These are phyloP conservation scores for Ophiostoma novo-ulmi DNA, from an alignment of 2,329 filamentous ascomycete genomes.

Conservation along the genomic window DNA sequence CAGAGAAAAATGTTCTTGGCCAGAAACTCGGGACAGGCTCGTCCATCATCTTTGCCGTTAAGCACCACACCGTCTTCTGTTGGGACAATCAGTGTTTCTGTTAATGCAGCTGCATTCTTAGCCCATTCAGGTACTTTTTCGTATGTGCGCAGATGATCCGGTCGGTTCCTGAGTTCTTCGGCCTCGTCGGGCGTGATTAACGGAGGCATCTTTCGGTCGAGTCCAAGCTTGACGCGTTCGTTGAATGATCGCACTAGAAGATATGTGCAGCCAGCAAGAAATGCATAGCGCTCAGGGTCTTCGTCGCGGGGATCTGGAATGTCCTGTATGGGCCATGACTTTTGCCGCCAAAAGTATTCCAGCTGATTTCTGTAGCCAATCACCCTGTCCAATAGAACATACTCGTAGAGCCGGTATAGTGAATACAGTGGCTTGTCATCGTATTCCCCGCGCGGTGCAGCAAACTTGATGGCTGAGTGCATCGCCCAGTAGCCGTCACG, in stretches of 20 bases:
- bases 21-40: conserved; percentile 17
- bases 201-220: conserved; percentile 4
- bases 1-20: conserved; percentile 19
- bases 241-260: conserved; percentile 21
- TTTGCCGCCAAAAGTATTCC: conserved; percentile 20
- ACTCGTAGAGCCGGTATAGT: conserved; percentile 22
- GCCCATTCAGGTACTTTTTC: conserved; percentile 16
- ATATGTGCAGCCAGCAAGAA: conserved; percentile 21
- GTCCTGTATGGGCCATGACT: conserved; percentile 17
- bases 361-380: conserved; percentile 16
- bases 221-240: conserved; percentile 19
- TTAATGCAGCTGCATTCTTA: background rate
- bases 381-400: conserved; percentile 19
- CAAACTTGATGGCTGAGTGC: conserved; percentile 11
- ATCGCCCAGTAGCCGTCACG: background rate
- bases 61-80: conserved; percentile 17
- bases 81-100: conserved; percentile 16
- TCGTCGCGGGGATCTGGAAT: conserved; percentile 22
- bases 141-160: conserved; percentile 18
- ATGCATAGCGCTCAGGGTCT: conserved; percentile 20
- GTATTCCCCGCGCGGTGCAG: conserved; percentile 18
- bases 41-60: background rate
- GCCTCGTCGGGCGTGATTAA: conserved; percentile 20
- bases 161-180: conserved; percentile 13
- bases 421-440: conserved; percentile 17